phyloP scores from a whole-genome alignment of 2,329 filamentous ascomycete genomes.

The Nemania diffusa region DNA sequence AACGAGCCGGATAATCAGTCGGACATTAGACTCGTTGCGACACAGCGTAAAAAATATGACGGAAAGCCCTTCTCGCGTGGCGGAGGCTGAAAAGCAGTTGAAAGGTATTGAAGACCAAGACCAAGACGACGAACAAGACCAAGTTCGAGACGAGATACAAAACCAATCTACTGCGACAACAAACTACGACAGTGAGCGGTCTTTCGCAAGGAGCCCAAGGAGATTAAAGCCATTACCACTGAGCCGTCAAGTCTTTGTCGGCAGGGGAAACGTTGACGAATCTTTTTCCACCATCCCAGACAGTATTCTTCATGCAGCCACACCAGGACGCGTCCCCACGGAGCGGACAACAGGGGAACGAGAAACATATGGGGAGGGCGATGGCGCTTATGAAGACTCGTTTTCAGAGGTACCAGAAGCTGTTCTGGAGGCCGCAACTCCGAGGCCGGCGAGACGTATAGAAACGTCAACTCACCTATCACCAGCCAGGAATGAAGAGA shows the following conservation, averaged over 20 bases:
- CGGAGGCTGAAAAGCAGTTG: constrained; percentile 34
- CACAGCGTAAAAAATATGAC: constrained; percentile 47
- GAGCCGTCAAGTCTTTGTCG: constrained; percentile 50
- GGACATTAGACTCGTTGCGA: constrained; percentile 63
- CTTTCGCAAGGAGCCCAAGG: constrained; percentile 51
- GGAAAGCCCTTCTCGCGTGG: constrained; percentile 24
- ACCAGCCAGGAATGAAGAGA: constrained; percentile 30
- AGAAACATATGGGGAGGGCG: constrained; percentile 45
- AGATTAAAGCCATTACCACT: constrained; percentile 48
- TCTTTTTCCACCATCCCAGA: constrained; percentile 53
- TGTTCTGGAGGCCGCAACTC: constrained; percentile 62
- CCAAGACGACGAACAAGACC: constrained; percentile 20
- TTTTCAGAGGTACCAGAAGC: constrained; percentile 67
- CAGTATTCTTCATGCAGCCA: constrained; percentile 48
- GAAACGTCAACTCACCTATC: constrained; percentile 6
- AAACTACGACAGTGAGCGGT: constrained; percentile 28
- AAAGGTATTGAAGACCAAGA: constrained; percentile 17
- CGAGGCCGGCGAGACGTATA: constrained; percentile 47
- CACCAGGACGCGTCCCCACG: constrained; percentile 45
- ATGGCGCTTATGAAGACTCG: constrained; percentile 61
- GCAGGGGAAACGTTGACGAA: constrained; percentile 49
- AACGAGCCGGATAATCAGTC: constrained; percentile 67
- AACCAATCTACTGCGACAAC: constrained; percentile 24
- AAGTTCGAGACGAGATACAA: constrained; percentile 22
- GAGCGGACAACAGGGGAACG: constrained; percentile 33